A percentile compares a stretch with the other conserved stretches of the same genome.
These are phyloP conservation scores for Pseudogymnoascus destructans DNA, from an alignment of 2,329 filamentous ascomycete genomes.

Conservation along the genomic window DNA sequence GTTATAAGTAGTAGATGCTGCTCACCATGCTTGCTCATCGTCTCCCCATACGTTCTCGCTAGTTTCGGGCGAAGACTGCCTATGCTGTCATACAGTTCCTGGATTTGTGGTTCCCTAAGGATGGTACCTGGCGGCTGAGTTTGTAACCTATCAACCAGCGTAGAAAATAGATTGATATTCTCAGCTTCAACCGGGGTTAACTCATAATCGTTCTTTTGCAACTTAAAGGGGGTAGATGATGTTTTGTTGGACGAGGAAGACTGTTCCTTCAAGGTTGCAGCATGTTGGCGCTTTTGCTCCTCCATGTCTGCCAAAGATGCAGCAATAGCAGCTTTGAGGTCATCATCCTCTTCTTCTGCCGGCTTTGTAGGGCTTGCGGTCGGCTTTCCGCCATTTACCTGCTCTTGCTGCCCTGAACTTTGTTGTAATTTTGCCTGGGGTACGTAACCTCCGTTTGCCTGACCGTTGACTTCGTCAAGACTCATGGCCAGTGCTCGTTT, in stretches of 20 bases:
- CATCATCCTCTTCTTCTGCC: constrained; percentile 79
- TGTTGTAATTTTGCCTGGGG: constrained; percentile 43
- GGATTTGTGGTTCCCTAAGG: constrained; percentile 90
- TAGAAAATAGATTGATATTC: constrained; percentile 93
- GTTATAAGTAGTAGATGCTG: neutral
- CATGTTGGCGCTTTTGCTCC: constrained; percentile 87
- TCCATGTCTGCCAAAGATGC: constrained; percentile 95
- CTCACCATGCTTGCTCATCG: constrained; percentile 97
- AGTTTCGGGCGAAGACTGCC: constrained; percentile 86
- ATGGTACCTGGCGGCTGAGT: constrained; percentile 94
- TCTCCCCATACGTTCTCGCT: constrained; percentile 90
- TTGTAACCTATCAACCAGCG: constrained; percentile 84
- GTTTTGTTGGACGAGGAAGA: constrained; percentile 39
- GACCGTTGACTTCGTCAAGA: constrained; percentile 75
- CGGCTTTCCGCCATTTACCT: constrained; percentile 26
- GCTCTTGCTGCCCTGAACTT: constrained; percentile 23
- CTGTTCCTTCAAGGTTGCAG: constrained; percentile 71
- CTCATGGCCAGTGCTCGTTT: constrained; percentile 95
- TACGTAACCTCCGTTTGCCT: constrained; percentile 49
- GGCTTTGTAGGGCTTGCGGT: constrained; percentile 28
- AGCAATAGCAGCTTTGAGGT: constrained; percentile 87
- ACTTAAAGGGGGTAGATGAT: constrained; percentile 38
- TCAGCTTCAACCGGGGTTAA: constrained; percentile 87
- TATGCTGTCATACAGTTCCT: constrained; percentile 95
- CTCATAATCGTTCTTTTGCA: constrained; percentile 88